Percentiles rank a stretch among this genome's conserved stretches.
Evolutionary conservation across 2,329 filamentous ascomycete species (phyloP).

Genomic region (Cryphonectria parasitica): DNA sequence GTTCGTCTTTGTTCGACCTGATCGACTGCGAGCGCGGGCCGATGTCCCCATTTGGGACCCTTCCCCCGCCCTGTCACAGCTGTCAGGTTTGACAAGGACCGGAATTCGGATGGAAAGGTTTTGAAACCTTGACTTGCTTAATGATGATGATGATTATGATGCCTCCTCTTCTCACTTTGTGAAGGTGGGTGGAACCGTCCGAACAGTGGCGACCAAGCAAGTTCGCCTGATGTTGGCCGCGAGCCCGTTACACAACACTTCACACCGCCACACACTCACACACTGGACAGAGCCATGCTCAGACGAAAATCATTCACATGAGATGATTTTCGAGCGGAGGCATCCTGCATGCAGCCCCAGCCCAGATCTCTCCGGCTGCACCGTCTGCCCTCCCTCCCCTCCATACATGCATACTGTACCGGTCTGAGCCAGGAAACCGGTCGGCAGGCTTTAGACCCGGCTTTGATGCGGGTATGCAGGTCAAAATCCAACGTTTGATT

Average conservation of each 20-base stretch:
- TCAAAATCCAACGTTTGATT: background rate
- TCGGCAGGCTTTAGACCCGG: background rate
- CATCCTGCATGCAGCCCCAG: constrained; percentile 9
- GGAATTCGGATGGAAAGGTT: background rate
- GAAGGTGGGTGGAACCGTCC: constrained; percentile 8
- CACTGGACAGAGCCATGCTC: background rate
- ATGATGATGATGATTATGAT: constrained; percentile 5
- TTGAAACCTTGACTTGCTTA: constrained; percentile 7
- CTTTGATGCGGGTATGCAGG: constrained; percentile 1
- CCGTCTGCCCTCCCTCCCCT: background rate
- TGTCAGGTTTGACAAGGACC: constrained; percentile 12
- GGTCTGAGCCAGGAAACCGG: background rate
- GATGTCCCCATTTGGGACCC: constrained; percentile 14
- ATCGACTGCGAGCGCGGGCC: constrained; percentile 13
- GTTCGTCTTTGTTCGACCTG: background rate
- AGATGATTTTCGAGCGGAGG: background rate
- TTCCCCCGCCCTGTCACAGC: background rate
- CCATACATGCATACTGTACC: background rate
- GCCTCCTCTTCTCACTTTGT: background rate
- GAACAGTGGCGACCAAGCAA: background rate
- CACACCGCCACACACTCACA: background rate
- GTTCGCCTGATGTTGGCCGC: background rate
- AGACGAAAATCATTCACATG: background rate
- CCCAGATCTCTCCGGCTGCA: constrained; percentile 6
- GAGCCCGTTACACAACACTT: constrained; percentile 8